phyloP scores from a whole-genome alignment of 768 basidiomycete species.

The Tricholoma flavovirens region DNA sequence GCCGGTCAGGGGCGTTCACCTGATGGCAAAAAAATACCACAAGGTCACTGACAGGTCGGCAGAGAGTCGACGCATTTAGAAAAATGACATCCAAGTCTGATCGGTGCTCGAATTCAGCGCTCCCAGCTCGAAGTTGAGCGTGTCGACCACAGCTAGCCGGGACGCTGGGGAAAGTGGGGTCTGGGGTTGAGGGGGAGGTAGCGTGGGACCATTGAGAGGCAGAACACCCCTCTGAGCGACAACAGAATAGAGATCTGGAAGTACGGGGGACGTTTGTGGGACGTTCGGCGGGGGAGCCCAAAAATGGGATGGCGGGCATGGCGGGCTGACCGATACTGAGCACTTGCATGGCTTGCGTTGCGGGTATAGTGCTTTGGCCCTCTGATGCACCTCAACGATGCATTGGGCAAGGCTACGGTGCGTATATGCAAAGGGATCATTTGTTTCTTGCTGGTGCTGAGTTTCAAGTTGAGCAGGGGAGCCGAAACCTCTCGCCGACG shows the following conservation, averaged over 20 bases:
- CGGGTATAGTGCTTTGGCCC: conserved; percentile 37
- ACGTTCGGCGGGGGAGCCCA: conserved; percentile 38
- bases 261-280: conserved; percentile 28
- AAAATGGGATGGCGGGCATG: conserved; percentile 38
- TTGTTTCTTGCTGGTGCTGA: conserved; percentile 10
- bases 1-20: background rate
- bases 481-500: conserved; percentile 4
- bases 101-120: conserved; percentile 37
- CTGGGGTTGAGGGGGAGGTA: conserved; percentile 7
- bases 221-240: conserved; percentile 20
- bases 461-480: conserved; percentile 10
- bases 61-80: conserved; percentile 18
- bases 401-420: conserved; percentile 42
- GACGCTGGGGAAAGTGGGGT: conserved; percentile 26
- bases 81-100: conserved; percentile 45
- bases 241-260: conserved; percentile 34
- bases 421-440: conserved; percentile 34
- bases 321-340: conserved; percentile 19
- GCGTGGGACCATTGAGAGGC: conserved; percentile 8
- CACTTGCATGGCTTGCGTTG: conserved; percentile 41
- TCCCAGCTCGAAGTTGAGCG: conserved; percentile 44
- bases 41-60: background rate
- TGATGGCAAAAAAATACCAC: conserved; percentile 5
- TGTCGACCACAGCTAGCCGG: conserved; percentile 38
- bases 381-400: conserved; percentile 41